Base-by-base conservation (phyloP, 345 rosid species). In the Carallia brachiata region DNA sequence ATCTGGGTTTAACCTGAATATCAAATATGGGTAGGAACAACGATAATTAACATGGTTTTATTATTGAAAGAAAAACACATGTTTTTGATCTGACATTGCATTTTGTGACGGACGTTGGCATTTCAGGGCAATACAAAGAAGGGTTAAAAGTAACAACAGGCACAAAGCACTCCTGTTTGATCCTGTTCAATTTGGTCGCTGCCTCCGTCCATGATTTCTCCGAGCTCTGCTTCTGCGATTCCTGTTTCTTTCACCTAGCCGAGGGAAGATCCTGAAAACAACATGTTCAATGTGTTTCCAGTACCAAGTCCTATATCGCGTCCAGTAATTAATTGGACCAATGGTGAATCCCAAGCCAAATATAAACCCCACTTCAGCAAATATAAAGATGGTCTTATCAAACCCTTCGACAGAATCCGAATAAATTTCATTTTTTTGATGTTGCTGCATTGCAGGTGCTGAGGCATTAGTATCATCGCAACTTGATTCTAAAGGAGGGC, bases 241-340 rank as follows among this genome's bases (percentile, higher is more conserved):
- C 16, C 53, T 27, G 39, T 13, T 39, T 39, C 52, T 39, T 17
- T 19, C 52, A 1, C 32, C 65, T 4, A 69, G 65, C 15, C 48
- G 65, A 40, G 72, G 65, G 56, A 69, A 69, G 56, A 69, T 48
- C 50, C 57, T n/a, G 58, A 47, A 31, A 61, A 10, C 0, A 9
- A 59, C 56, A 10, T n/a, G 7, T 5, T 69, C 34, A 6, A 69
- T 48, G n/a, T 32, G 56, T 59, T 18, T 69, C 57, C 3, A 69
- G 1, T 69, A 69, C 57, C 65, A 30, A 59, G 10, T 59, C 48
- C 48, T 69, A 17, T 56, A 69, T 17, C 65, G 47, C 65, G 10
- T 60, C 28, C 65, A 60, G 4, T 18, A 69, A 16, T 59, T 47
- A 9, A 48, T 64, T 2, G 67, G 61, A 7, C 34, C 27, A 17